Percentiles rank a stretch among this genome's conserved stretches.
Evolutionary conservation across 352 stramenopile species (phyloP).

Genomic region (Pythium phragmitis): DNA sequence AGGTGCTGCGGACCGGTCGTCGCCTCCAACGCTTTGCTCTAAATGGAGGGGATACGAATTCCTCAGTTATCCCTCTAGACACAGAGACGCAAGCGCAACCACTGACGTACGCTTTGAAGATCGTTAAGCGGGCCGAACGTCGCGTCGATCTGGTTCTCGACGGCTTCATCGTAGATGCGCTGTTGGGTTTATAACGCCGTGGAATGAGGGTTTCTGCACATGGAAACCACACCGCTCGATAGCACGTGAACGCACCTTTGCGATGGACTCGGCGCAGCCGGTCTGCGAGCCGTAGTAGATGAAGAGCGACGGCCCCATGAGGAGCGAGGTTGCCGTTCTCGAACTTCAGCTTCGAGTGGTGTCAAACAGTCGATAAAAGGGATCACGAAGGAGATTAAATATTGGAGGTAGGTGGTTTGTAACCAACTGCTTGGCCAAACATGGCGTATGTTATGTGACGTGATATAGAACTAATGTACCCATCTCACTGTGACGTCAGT

Average conservation of each 20-base stretch:
- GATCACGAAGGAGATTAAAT: background rate
- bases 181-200: conserved; percentile 24
- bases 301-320: conserved; percentile 32
- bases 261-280: conserved; percentile 85
- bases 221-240: background rate
- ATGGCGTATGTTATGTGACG: conserved; percentile 10
- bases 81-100: background rate
- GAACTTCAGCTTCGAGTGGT: conserved; percentile 22
- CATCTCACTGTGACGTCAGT: conserved; percentile 3
- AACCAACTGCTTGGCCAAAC: conserved; percentile 25
- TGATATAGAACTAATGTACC: conserved; percentile 16
- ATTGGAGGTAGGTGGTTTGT: conserved; percentile 14
- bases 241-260: conserved; percentile 41
- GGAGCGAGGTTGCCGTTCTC: background rate
- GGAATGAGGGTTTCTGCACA: background rate
- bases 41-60: background rate
- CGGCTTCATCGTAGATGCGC: conserved; percentile 67
- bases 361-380: conserved; percentile 10
- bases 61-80: background rate
- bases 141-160: conserved; percentile 52
- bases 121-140: conserved; percentile 60
- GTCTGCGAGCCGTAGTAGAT: conserved; percentile 89
- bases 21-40: conserved; percentile 39
- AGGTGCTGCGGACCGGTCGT: conserved; percentile 45
- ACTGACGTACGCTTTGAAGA: conserved; percentile 56